A percentile compares a stretch with the other conserved stretches of the same genome.
phyloP scores from a whole-genome alignment of 257 asterid species.

The Plectranthus barbatus region DNA sequence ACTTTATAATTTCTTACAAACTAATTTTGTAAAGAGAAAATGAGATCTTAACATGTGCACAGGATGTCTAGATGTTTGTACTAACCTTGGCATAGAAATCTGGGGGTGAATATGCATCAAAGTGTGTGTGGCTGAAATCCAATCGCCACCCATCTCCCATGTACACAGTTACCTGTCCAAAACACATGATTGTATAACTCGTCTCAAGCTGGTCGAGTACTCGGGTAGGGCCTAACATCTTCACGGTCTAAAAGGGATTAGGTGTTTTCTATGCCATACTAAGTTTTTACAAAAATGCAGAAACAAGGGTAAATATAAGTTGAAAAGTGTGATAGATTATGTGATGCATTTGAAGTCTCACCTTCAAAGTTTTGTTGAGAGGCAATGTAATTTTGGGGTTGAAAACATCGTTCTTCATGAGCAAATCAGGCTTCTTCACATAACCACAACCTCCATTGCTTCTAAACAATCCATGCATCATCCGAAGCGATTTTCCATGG shows the following conservation, averaged over 20 bases:
- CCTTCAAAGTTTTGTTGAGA: slow-evolving; percentile 52
- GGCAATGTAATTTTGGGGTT: slow-evolving; percentile 57
- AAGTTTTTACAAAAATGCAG: no score
- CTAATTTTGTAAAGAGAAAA: no score
- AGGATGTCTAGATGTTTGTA: not conserved
- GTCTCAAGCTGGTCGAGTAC: no score
- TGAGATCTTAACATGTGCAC: no score
- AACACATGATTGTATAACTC: no score
- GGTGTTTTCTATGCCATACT: no score
- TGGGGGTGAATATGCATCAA: slow-evolving; percentile 80
- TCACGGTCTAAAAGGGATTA: no score
- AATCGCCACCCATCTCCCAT: slow-evolving; percentile 85
- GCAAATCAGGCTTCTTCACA: slow-evolving; percentile 65
- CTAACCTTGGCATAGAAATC: slow-evolving; percentile 79
- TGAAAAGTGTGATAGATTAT: no score
- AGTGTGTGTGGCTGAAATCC: slow-evolving; percentile 85
- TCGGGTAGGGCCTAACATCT: no score
- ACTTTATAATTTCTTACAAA: no score
- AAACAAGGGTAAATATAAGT: no score
- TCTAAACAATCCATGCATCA: slow-evolving; percentile 87
- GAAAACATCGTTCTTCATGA: slow-evolving; percentile 48
- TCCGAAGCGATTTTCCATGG: slow-evolving; percentile 70
- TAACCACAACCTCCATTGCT: slow-evolving; percentile 79
- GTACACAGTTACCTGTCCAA: slow-evolving; percentile 52
- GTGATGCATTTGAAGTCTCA: no score